Evolutionary conservation across 306 rosid species (phyloP).

Genomic region (Morella rubra): DNA sequence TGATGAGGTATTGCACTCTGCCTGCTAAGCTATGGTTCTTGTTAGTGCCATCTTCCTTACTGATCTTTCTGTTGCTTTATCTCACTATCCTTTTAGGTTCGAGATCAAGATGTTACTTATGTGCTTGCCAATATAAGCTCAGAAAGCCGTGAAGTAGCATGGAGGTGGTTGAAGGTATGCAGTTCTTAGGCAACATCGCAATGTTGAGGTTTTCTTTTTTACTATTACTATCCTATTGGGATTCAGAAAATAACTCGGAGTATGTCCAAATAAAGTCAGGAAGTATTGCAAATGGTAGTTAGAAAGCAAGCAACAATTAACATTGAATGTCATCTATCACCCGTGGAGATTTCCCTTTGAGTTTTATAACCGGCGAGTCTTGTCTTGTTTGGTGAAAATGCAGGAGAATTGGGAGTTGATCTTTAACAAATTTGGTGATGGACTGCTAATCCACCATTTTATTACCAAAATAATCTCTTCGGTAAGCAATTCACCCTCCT

Average conservation of each 20-base stretch:
- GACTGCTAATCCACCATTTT: constrained; percentile 47
- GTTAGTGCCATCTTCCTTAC: constrained; percentile 10
- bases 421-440: constrained; percentile 50
- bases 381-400: constrained; percentile 26
- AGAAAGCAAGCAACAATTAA: background rate
- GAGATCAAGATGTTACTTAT: constrained; percentile 46
- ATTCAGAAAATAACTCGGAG: constrained; percentile 4
- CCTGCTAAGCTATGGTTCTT: background rate
- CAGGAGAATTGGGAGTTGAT: constrained; percentile 74
- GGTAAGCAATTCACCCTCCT: constrained; percentile 37
- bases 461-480: constrained; percentile 35
- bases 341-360: background rate
- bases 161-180: constrained; percentile 65
- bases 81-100: constrained; percentile 36
- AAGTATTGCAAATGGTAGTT: constrained; percentile 1
- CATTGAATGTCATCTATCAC: constrained; percentile 5
- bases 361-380: constrained; percentile 3
- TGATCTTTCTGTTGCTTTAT: constrained; percentile 15
- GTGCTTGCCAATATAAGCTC: constrained; percentile 47
- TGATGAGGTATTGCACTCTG: constrained; percentile 38
- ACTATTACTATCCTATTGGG: constrained; percentile 3
- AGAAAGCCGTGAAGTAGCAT: constrained; percentile 49
- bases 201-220: background rate
- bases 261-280: background rate
- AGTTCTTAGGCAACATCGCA: background rate